Conservation (phyloP, 495 filamentous ascomycete species). For the Xylaria sp. region DNA sequence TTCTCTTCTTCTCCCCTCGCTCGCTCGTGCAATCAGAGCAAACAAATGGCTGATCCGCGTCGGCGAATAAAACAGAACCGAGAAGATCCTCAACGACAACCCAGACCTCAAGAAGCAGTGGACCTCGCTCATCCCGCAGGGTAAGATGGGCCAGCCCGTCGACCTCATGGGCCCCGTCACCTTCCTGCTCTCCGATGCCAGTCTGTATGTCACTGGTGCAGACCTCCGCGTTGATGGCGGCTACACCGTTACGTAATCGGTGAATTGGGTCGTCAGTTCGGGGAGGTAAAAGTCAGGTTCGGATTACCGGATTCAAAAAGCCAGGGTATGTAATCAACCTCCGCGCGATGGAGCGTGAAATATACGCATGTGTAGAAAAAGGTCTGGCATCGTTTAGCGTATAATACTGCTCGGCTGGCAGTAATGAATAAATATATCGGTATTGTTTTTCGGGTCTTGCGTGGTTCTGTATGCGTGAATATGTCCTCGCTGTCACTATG, state of each 20-base stretch:
- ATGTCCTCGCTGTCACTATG: background rate
- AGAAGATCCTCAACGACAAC: constrained; percentile 93
- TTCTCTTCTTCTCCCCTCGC: no score
- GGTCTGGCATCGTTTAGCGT: background rate
- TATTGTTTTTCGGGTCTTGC: background rate
- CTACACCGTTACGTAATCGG: constrained; percentile 78
- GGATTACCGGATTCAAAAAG: background rate
- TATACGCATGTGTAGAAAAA: background rate
- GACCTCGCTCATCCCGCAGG: constrained; percentile 88
- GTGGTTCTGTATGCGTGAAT: background rate
- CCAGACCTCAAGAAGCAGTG: constrained; percentile 85
- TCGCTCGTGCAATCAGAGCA: constrained; percentile 16
- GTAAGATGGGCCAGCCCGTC: constrained; percentile 89
- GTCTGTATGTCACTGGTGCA: constrained; percentile 85
- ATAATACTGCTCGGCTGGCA: background rate
- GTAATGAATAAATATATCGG: constrained; percentile 3
- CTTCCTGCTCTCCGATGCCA: constrained; percentile 87
- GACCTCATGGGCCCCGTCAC: constrained; percentile 94
- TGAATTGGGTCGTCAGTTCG: background rate
- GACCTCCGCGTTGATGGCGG: constrained; percentile 92
- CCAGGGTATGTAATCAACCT: background rate
- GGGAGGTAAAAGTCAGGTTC: background rate
- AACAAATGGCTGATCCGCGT: constrained; percentile 23
- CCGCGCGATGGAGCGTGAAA: background rate
- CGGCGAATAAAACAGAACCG: constrained; percentile 64